phyloP scores from a whole-genome alignment of 257 asterid genomes.

The Petunia secreta region DNA sequence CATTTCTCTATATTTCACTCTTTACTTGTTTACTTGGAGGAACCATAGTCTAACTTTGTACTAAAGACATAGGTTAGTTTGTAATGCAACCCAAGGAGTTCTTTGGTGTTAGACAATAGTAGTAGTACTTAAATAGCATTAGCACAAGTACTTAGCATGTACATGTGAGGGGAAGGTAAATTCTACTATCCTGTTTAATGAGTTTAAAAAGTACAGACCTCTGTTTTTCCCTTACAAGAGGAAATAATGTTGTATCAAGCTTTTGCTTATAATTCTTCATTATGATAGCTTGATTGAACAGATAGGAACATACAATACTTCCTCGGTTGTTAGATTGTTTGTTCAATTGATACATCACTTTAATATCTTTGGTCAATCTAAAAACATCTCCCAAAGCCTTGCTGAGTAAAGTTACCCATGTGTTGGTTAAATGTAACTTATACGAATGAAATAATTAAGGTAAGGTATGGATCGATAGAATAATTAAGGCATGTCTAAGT shows the following conservation, averaged over 20 bases:
- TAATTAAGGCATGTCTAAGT: neutral
- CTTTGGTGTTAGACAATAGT: slow-evolving; percentile 13
- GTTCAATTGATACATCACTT: neutral
- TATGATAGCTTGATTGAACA: neutral
- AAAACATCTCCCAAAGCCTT: neutral
- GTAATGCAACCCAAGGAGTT: slow-evolving; percentile 7
- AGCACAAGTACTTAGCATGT: slow-evolving; percentile 16
- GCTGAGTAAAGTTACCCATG: neutral
- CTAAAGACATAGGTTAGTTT: slow-evolving; percentile 46
- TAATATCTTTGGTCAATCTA: neutral
- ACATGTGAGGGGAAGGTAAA: slow-evolving; percentile 21
- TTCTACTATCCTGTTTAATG: slow-evolving; percentile 16
- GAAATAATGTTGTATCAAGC: neutral
- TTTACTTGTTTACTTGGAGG: slow-evolving; percentile 62
- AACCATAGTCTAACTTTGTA: slow-evolving; percentile 23
- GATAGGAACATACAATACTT: neutral
- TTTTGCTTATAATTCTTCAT: neutral
- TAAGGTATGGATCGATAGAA: neutral
- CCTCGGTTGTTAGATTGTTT: neutral
- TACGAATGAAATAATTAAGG: neutral
- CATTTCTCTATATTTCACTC: neutral
- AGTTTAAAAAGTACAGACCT: slow-evolving; percentile 10
- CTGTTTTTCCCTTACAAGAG: slow-evolving; percentile 18
- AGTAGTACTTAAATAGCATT: neutral
- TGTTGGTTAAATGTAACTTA: neutral